phyloP scores from a whole-genome alignment of 163 green algal genomes.

The Scenedesmus sp. region DNA sequence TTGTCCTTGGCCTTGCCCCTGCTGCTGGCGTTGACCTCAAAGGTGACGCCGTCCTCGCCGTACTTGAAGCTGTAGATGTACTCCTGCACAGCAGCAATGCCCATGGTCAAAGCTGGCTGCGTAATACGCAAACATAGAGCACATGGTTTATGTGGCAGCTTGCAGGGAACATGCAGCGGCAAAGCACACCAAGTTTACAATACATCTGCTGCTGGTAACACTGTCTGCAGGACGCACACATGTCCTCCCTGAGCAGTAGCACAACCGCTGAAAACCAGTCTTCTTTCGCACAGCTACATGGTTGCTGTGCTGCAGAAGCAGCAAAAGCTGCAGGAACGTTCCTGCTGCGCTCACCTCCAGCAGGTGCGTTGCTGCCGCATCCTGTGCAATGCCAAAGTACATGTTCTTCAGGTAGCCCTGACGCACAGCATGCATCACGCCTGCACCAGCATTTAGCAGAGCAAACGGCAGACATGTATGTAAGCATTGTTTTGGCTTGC shows the following conservation, averaged over 20 bases:
- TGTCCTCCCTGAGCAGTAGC: too few species aligned
- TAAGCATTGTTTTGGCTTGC: too few species aligned
- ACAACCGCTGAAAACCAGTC: too few species aligned
- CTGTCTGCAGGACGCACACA: too few species aligned
- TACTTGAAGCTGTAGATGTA: slow-evolving; percentile 88
- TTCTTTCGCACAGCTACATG: too few species aligned
- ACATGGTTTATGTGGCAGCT: neutral
- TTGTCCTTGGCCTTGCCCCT: slow-evolving; percentile 48
- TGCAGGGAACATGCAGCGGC: too few species aligned
- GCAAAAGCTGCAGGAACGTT: neutral
- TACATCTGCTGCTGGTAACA: too few species aligned
- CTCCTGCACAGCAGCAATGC: slow-evolving; percentile 60
- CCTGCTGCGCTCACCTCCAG: slow-evolving; percentile 74
- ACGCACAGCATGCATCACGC: slow-evolving; percentile 86
- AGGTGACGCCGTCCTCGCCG: slow-evolving; percentile 63
- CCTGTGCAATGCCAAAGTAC: slow-evolving; percentile 86
- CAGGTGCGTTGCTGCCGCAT: slow-evolving; percentile 77
- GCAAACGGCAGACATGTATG: too few species aligned
- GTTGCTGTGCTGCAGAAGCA: neutral
- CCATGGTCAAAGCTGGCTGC: neutral
- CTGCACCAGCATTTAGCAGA: slow-evolving; percentile 57
- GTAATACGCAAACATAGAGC: neutral
- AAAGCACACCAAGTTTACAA: too few species aligned
- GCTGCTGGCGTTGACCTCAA: slow-evolving; percentile 42
- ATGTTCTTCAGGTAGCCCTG: slow-evolving; percentile 87